phyloP scores from a whole-genome alignment of 306 rosid species.

The Gillenia trifoliata region DNA sequence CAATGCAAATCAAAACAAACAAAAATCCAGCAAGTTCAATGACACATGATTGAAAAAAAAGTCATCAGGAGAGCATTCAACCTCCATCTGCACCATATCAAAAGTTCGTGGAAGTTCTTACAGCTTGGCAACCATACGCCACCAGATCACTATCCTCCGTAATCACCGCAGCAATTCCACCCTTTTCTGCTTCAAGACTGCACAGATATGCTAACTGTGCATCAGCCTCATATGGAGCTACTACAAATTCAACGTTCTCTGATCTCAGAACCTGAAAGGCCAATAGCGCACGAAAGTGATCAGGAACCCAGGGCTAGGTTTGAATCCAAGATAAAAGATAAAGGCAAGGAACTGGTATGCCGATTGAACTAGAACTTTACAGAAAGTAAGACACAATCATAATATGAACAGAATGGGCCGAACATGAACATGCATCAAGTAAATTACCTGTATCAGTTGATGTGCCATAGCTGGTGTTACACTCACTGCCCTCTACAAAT shows the following conservation, averaged over 20 bases:
- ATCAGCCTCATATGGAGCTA: conserved; percentile 98
- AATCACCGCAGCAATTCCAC: conserved; percentile 72
- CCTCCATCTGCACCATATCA: conserved; percentile 39
- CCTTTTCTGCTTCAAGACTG: conserved; percentile 49
- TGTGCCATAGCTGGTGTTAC: conserved; percentile 74
- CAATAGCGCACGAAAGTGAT: conserved; percentile 14
- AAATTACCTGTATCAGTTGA: conserved; percentile 65
- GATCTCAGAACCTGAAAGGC: conserved; percentile 61
- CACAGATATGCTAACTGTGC: conserved; percentile 87
- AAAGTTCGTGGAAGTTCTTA: conserved; percentile 50
- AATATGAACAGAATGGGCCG: neutral
- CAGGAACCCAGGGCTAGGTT: neutral
- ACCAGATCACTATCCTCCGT: conserved; percentile 71
- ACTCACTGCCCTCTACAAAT: conserved; percentile 71
- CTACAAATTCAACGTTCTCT: conserved; percentile 81
- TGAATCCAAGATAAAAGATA: neutral
- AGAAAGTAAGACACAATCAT: neutral
- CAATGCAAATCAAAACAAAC: conserved; percentile 29
- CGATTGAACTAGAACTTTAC: neutral
- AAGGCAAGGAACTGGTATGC: neutral
- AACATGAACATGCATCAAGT: neutral
- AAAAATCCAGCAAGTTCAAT: conserved; percentile 8
- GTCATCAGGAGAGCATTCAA: conserved; percentile 23
- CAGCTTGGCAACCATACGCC: conserved; percentile 91
- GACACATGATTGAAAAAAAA: conserved; percentile 6